Percentiles rank a stretch among this genome's conserved stretches.
These are phyloP conservation scores for Alternaria sp. DNA, from an alignment of 2,329 filamentous ascomycete species.

Conservation along the genomic window DNA sequence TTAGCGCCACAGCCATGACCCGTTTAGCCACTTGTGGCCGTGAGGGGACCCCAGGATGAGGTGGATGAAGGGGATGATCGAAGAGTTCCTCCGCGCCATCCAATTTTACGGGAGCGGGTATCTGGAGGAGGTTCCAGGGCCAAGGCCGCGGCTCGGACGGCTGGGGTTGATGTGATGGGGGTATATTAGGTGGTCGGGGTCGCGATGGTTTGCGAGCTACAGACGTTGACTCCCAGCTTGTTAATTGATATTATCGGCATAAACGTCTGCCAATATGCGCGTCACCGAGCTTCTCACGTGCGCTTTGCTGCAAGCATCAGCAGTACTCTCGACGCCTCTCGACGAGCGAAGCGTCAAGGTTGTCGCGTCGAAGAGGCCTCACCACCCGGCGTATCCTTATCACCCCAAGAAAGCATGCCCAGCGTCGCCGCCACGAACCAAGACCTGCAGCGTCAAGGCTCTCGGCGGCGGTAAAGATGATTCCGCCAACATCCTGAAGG, in stretches of 20 bases:
- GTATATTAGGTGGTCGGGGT: constrained; percentile 24
- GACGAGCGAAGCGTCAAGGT: constrained; percentile 17
- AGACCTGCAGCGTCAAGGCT: constrained; percentile 49
- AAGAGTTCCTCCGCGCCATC: constrained; percentile 23
- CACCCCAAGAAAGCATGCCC: constrained; percentile 45
- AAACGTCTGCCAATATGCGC: constrained; percentile 28
- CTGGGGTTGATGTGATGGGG: constrained; percentile 8
- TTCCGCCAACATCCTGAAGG: constrained; percentile 59
- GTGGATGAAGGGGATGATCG: constrained; percentile 23
- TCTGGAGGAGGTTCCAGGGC: constrained; percentile 6
- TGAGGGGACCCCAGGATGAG: constrained; percentile 13
- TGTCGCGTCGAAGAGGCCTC: constrained; percentile 37
- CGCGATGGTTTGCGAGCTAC: not conserved
- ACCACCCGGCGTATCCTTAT: constrained; percentile 44
- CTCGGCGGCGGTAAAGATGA: constrained; percentile 56
- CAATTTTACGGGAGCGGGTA: not conserved
- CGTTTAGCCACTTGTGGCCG: constrained; percentile 24
- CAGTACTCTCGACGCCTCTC: constrained; percentile 22
- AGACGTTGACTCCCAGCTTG: not conserved
- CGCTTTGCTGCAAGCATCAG: constrained; percentile 36
- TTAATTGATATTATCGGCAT: not conserved
- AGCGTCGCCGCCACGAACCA: constrained; percentile 43
- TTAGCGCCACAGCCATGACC: constrained; percentile 14
- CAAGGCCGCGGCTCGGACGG: constrained; percentile 11
- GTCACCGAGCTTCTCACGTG: constrained; percentile 29